These are phyloP conservation scores for Ascochyta lentis DNA, from an alignment of 2,329 filamentous ascomycete genomes.

Conservation along the genomic window DNA sequence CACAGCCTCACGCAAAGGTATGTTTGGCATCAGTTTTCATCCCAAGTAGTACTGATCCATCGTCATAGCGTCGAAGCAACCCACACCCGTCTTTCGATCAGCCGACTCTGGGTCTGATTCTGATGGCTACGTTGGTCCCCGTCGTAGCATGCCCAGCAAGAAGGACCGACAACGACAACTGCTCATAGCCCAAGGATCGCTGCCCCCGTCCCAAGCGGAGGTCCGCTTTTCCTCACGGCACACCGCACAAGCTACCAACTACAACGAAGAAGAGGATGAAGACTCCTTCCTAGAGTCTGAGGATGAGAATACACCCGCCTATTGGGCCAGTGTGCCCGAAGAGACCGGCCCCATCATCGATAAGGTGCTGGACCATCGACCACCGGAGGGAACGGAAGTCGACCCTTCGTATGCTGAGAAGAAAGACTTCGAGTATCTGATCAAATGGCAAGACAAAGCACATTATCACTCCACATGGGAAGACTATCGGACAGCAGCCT, in stretches of 20 bases:
- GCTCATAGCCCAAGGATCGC: slow-evolving; percentile 65
- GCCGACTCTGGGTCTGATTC: slow-evolving; percentile 68
- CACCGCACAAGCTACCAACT: slow-evolving; percentile 75
- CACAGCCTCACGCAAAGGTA: slow-evolving; percentile 69
- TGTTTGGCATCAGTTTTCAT: slow-evolving; percentile 38
- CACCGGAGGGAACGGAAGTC: slow-evolving; percentile 67
- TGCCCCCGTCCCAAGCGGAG: slow-evolving; percentile 73
- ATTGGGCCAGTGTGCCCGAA: slow-evolving; percentile 73
- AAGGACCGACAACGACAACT: slow-evolving; percentile 76
- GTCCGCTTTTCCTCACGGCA: slow-evolving; percentile 91
- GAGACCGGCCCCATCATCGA: slow-evolving; percentile 88
- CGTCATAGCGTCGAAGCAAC: slow-evolving; percentile 61
- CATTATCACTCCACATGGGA: slow-evolving; percentile 98
- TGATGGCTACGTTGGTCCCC: slow-evolving; percentile 78
- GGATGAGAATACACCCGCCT: slow-evolving; percentile 69
- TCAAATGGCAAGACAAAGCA: slow-evolving; percentile 97
- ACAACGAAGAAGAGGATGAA: slow-evolving; percentile 70
- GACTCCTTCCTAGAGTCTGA: slow-evolving; percentile 65
- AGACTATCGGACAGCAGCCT: slow-evolving; percentile 73
- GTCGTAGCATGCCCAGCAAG: slow-evolving; percentile 70
- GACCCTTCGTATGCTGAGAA: slow-evolving; percentile 53
- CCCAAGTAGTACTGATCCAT: slow-evolving; percentile 52
- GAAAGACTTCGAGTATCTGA: slow-evolving; percentile 86
- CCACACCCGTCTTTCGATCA: slow-evolving; percentile 56
- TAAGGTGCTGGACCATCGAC: slow-evolving; percentile 83